These are phyloP conservation scores for Phytophthora ohioensis DNA, from an alignment of 352 stramenopile species.

Conservation along the genomic window DNA sequence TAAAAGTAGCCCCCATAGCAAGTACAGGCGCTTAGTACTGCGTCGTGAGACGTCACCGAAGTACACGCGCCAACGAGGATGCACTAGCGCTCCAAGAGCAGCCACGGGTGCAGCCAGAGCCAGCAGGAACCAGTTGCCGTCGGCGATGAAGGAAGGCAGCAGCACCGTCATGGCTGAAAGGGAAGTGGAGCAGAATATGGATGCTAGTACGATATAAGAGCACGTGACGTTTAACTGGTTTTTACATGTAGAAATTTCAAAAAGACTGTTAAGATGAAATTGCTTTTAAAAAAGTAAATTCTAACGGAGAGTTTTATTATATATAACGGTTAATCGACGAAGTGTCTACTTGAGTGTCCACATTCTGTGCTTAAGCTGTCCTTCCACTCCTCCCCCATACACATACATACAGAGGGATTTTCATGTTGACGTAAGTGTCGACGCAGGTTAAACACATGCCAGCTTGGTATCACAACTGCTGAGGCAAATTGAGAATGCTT, in stretches of 20 bases:
- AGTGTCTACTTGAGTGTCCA: constrained; percentile 20
- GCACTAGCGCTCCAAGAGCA: constrained; percentile 46
- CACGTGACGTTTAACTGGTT: neutral
- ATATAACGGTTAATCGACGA: constrained; percentile 41
- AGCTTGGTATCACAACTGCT: constrained; percentile 92
- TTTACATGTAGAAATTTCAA: neutral
- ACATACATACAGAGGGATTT: constrained; percentile 16
- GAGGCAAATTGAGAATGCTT: constrained; percentile 90
- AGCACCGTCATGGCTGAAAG: constrained; percentile 67
- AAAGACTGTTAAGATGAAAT: neutral
- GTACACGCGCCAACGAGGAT: constrained; percentile 48
- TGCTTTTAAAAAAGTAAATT: constrained; percentile 18
- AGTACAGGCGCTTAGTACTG: constrained; percentile 31
- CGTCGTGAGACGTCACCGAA: constrained; percentile 34
- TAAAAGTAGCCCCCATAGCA: constrained; percentile 58
- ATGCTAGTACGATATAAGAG: constrained; percentile 4
- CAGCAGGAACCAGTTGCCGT: constrained; percentile 78
- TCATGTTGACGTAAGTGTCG: constrained; percentile 1
- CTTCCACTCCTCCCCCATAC: constrained; percentile 4
- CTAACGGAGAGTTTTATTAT: constrained; percentile 47
- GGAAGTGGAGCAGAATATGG: neutral
- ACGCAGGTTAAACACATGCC: constrained; percentile 71
- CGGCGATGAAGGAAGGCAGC: constrained; percentile 67
- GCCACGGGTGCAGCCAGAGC: constrained; percentile 34
- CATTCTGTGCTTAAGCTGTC: neutral